A percentile compares a stretch with the other conserved stretches of the same genome.
These are phyloP conservation scores for Mycena albidolilacea DNA, from an alignment of 768 basidiomycete species.

Conservation along the genomic window DNA sequence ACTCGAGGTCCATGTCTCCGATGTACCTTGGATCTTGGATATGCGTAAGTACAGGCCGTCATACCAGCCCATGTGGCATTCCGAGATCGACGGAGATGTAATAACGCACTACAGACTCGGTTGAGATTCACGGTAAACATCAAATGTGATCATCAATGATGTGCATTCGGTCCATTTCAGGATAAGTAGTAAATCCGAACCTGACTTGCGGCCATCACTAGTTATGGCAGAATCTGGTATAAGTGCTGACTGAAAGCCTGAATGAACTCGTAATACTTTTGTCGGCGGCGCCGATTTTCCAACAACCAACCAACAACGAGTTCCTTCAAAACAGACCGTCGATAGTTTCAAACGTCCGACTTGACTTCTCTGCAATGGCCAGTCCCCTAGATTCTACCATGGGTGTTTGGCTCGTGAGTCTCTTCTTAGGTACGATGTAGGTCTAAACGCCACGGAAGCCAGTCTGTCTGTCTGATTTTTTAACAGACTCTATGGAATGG, in stretches of 20 bases:
- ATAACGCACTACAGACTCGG: too few species aligned
- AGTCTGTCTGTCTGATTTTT: constrained; percentile 1
- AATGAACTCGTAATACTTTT: neutral
- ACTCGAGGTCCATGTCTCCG: too few species aligned
- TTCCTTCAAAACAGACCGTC: neutral
- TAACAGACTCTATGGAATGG: constrained; percentile 43
- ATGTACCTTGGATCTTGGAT: too few species aligned
- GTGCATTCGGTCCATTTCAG: too few species aligned
- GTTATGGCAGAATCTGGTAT: neutral
- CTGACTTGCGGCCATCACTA: neutral
- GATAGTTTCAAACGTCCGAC: neutral
- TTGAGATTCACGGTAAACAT: too few species aligned
- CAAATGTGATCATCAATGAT: too few species aligned
- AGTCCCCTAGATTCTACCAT: constrained; percentile 10
- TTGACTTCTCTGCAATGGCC: constrained; percentile 5
- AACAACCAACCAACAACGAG: too few species aligned
- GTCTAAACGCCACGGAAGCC: neutral
- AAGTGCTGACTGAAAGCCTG: neutral
- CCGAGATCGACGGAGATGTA: too few species aligned
- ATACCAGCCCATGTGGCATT: too few species aligned
- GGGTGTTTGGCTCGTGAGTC: constrained; percentile 1
- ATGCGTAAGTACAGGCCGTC: too few species aligned
- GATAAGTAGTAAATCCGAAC: neutral
- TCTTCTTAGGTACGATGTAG: constrained; percentile 8
- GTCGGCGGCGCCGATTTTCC: too few species aligned